These are phyloP conservation scores for Cytidiella melzeri DNA, from an alignment of 768 basidiomycete species.

Conservation along the genomic window DNA sequence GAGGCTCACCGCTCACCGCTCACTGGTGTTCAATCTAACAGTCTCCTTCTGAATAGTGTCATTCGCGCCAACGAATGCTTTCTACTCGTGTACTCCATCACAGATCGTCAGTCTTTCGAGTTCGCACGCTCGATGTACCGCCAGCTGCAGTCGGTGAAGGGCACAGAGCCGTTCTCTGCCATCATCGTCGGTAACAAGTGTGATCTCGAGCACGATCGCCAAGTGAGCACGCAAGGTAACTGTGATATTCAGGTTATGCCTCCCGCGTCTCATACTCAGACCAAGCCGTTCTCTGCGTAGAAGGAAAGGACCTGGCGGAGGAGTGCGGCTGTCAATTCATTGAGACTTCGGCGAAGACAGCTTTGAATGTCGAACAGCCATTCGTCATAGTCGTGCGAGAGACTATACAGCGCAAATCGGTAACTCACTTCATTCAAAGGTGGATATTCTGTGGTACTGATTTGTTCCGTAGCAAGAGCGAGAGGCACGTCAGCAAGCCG, in stretches of 20 bases:
- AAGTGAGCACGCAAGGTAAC: conserved; percentile 90
- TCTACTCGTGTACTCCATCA: conserved; percentile 95
- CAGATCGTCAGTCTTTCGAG: conserved; percentile 93
- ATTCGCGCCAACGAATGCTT: conserved; percentile 99
- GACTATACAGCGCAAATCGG: too few species aligned
- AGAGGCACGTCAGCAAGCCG: too few species aligned
- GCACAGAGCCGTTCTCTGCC: conserved; percentile 91
- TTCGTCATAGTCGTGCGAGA: conserved; percentile 91
- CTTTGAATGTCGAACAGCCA: conserved; percentile 95
- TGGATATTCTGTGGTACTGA: too few species aligned
- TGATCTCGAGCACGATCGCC: conserved; percentile 92
- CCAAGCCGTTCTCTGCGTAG: conserved; percentile 43
- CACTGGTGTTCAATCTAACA: conserved; percentile 23
- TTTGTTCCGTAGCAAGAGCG: too few species aligned
- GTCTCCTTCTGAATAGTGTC: conserved; percentile 98
- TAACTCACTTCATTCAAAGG: too few species aligned
- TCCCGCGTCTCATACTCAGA: neutral
- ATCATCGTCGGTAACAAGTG: conserved; percentile 97
- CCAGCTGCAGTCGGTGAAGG: conserved; percentile 94
- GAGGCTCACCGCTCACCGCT: neutral
- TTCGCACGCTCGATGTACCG: conserved; percentile 95
- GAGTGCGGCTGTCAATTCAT: conserved; percentile 93
- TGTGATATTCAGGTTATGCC: conserved; percentile 5
- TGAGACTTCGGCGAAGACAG: conserved; percentile 93
- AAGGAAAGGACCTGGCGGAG: conserved; percentile 96